A percentile compares a stretch with the other conserved stretches of the same genome.
Evolutionary conservation across 1,284 basidiomycete species (phyloP).

Genomic region (Sanghuangporus weigelae): DNA sequence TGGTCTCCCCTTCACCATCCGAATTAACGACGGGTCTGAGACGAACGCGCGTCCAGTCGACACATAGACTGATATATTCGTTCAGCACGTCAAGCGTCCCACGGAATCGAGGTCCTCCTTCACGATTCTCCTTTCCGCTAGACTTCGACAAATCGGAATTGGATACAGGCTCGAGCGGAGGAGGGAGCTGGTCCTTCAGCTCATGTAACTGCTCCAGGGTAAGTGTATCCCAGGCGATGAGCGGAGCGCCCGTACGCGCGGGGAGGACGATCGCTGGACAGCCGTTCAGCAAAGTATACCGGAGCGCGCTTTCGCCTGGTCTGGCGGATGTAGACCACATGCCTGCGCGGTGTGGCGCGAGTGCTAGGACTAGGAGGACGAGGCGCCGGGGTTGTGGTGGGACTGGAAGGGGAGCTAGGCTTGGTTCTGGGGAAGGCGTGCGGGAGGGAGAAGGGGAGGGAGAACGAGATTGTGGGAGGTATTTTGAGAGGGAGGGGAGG

Average conservation of each 20-base stretch:
- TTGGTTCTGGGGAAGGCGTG: conserved; percentile 45
- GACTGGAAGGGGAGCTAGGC: conserved; percentile 36
- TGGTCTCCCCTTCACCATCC: conserved; percentile 21
- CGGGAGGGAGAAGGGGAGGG: conserved; percentile 20
- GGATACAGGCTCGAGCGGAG: conserved; percentile 21
- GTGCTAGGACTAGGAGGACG: conserved; percentile 47
- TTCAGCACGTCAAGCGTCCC: conserved; percentile 49
- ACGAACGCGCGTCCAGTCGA: conserved; percentile 52
- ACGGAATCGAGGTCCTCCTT: conserved; percentile 37
- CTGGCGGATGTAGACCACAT: conserved; percentile 55
- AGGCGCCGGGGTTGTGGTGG: conserved; percentile 47
- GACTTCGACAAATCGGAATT: background rate
- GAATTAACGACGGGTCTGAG: conserved; percentile 23
- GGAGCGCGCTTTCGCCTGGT: conserved; percentile 55
- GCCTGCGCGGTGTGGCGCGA: conserved; percentile 50
- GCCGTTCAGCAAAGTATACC: conserved; percentile 56
- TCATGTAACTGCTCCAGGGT: conserved; percentile 56
- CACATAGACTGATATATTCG: conserved; percentile 56
- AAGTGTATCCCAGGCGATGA: conserved; percentile 56
- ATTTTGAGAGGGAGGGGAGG: conserved; percentile 22
- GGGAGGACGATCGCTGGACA: conserved; percentile 57
- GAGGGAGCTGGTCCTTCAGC: conserved; percentile 35
- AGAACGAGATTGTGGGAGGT: conserved; percentile 38
- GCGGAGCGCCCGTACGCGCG: conserved; percentile 51
- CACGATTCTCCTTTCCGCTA: conserved; percentile 26